Evolutionary conservation across 2,329 filamentous ascomycete genomes (phyloP), one percentile per base, ranked within the genome.

Genomic region (Monilinia vaccinii-corymbosi): DNA sequence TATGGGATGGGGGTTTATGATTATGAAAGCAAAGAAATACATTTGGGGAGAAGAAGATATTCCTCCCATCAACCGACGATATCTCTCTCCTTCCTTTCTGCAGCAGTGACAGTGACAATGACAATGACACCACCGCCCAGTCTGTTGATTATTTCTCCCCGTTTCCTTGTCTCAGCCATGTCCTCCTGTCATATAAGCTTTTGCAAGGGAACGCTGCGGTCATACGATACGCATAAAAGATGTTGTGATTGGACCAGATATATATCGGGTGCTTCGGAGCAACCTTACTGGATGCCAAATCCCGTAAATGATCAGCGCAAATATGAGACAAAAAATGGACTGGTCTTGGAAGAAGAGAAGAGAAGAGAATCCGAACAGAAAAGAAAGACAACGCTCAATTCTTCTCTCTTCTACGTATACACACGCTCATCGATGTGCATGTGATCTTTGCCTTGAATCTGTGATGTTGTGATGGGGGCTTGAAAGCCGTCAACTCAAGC

Each of bases 401-500:
- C n/a, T n/a, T n/a, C n/a, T n/a, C n/a, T n/a, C n/a, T n/a, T n/a
- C n/a, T n/a, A n/a, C n/a, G n/a, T n/a, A n/a, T n/a, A n/a, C n/a
- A n/a, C n/a, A n/a, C n/a, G n/a, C n/a, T n/a, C n/a, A n/a, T n/a
- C n/a, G n/a, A n/a, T n/a, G n/a, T n/a, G n/a, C n/a, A n/a, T n/a
- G n/a, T n/a, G n/a, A n/a, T n/a, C n/a, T n/a, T n/a, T n/a, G n/a
- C n/a, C n/a, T n/a, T n/a, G n/a, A n/a, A n/a, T n/a, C n/a, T n/a
- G n/a, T n/a, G n/a, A n/a, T n/a, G n/a, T n/a, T n/a, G n/a, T n/a
- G n/a, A n/a, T n/a, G n/a, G n/a, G n/a, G n/a, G n/a, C n/a, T n/a
- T n/a, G 7, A 38, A 38, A 59, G 57, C 46, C 31, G 31, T 55
- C 18, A 53, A 59, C 49, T 53, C 57, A 53, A 55, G 48, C 49